These are phyloP conservation scores for Fusarium ramigenum DNA, from an alignment of 2,329 filamentous ascomycete genomes.

Conservation along the genomic window DNA sequence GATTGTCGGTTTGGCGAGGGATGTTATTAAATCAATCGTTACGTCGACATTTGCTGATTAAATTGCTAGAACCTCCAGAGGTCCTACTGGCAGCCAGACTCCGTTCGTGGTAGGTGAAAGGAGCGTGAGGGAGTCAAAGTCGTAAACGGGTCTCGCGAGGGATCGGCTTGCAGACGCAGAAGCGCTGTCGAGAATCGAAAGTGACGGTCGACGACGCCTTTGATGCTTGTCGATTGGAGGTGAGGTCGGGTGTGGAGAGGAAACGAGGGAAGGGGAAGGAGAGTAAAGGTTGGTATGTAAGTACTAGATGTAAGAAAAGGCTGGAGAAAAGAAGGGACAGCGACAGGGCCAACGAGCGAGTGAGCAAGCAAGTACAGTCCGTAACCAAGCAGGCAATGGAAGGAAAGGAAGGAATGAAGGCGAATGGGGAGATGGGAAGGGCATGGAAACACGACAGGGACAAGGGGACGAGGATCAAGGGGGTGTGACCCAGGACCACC, in stretches of 20 bases:
- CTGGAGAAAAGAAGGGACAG: conserved; percentile 45
- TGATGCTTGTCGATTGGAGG: conserved; percentile 45
- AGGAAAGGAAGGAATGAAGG: conserved; percentile 44
- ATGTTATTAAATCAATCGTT: conserved; percentile 45
- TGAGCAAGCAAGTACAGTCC: background rate
- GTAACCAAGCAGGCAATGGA: conserved; percentile 22
- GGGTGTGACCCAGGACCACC: conserved; percentile 24
- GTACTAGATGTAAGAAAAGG: conserved; percentile 40
- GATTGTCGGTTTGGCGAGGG: conserved; percentile 29
- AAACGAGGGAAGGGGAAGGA: conserved; percentile 37
- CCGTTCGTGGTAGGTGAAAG: conserved; percentile 33
- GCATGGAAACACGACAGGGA: conserved; percentile 49
- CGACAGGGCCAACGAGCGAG: conserved; percentile 40
- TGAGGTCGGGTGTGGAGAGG: conserved; percentile 43
- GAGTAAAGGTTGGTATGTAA: conserved; percentile 34
- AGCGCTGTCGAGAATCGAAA: conserved; percentile 47
- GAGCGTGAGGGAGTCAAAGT: conserved; percentile 20
- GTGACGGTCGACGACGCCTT: conserved; percentile 47
- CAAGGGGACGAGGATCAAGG: conserved; percentile 38
- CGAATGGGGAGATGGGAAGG: conserved; percentile 44
- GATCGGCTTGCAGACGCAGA: conserved; percentile 37
- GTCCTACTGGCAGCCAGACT: conserved; percentile 42
- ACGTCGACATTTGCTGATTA: conserved; percentile 46
- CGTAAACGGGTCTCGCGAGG: conserved; percentile 36
- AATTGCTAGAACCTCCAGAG: conserved; percentile 44